Evolutionary conservation across 202 grass and related monocot genomes (phyloP), one percentile per base, ranked within the genome.

Genomic region (Musa balbisiana): DNA sequence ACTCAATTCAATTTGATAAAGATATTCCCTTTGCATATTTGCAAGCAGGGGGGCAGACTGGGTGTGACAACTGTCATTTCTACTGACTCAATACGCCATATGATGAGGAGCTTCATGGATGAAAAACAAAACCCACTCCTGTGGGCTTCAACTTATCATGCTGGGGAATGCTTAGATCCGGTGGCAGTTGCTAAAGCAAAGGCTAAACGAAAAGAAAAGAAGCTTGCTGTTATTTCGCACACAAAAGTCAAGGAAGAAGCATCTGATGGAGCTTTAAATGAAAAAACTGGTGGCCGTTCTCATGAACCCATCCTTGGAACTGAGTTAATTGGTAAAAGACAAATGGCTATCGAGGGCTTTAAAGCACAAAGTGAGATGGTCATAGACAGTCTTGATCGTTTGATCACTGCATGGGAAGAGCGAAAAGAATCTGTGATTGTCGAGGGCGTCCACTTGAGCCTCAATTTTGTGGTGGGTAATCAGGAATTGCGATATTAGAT

Each of bases 291-390:
- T 74, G 49, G 75, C 16, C 67, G 54, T 58, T 79, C 75, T 54
- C 62, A 80, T n/a, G 90, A 85, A 55, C 76, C 83, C 24, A 72
- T 82, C 77, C 65, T 83, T 77, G 83, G 78, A 52, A 77, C 83
- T 19, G 94, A 93, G 73, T 82, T 91, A 68, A 73, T 98, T 63
- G 84, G 95, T 69, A 87, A 74, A 77, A 98, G 85, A 54, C 85
- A 92, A 84, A 89, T 98, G 91, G 91, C 95, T 77, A 84, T 98
- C 11, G 91, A 98, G 87, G 95, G 95, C 62, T 98, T 87, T 71
- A 98, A 98, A 76, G 95, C 95, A 1, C 95, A 98, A 72, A 93
- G 90, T 1, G 95, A 98, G 75, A 98, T 98, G 95, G 95, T 94
- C 24, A 98, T 98, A 0, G 95, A 94, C 81, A 98, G 95, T 72